Evolutionary conservation across 2,329 filamentous ascomycete genomes (phyloP).

Genomic region (Colletotrichum sojae): DNA sequence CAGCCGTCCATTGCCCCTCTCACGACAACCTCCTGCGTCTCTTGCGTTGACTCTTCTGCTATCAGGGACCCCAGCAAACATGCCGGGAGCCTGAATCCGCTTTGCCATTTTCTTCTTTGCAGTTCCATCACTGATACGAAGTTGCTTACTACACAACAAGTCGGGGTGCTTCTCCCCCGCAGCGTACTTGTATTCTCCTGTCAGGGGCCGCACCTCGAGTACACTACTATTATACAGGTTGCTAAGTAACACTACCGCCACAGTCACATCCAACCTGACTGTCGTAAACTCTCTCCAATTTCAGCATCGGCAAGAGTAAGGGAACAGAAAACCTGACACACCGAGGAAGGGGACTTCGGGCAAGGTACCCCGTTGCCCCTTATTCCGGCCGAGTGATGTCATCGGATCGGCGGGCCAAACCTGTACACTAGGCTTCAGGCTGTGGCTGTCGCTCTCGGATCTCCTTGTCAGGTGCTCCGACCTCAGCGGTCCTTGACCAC

Average conservation of each 20-base stretch:
- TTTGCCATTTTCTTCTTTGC: conserved; percentile 3
- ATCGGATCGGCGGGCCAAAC: conserved; percentile 32
- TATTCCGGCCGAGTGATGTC: conserved; percentile 39
- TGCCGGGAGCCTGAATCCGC: neutral
- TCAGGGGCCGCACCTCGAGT: too few species aligned
- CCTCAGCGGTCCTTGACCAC: conserved; percentile 11
- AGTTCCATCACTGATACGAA: neutral
- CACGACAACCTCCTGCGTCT: too few species aligned
- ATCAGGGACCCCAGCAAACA: neutral
- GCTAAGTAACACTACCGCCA: conserved; percentile 20
- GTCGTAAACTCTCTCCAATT: conserved; percentile 14
- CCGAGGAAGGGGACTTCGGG: conserved; percentile 9
- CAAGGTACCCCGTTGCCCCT: conserved; percentile 30
- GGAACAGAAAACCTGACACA: conserved; percentile 31
- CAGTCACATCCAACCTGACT: conserved; percentile 5
- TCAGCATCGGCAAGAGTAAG: neutral
- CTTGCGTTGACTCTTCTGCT: neutral
- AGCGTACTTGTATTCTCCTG: neutral
- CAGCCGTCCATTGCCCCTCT: neutral
- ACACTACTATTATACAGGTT: too few species aligned
- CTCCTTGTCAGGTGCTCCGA: conserved; percentile 1
- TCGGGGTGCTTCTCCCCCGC: neutral
- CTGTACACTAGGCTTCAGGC: conserved; percentile 1
- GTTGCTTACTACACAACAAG: neutral
- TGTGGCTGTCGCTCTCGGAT: conserved; percentile 15